Evolutionary conservation across 1,284 basidiomycete species (phyloP).

Genomic region (Moesziomyces sp.): DNA sequence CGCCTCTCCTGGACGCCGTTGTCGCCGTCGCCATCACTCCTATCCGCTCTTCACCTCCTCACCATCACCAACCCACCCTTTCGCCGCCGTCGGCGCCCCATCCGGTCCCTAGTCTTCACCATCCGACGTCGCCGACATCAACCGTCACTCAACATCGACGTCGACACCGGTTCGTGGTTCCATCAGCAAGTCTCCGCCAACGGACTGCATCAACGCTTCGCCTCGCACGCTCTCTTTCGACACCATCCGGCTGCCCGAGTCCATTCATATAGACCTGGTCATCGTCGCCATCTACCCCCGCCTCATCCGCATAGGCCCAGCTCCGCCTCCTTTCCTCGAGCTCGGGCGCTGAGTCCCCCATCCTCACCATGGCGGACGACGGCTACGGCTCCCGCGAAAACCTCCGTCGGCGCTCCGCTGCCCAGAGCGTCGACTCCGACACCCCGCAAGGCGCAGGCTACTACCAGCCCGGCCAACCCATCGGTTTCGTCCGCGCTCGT

Average conservation of each 20-base stretch:
- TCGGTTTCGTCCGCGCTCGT: constrained; percentile 60
- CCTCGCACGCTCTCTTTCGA: not conserved
- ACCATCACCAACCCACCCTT: not conserved
- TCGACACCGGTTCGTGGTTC: not conserved
- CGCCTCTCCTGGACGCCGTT: not conserved
- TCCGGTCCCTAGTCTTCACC: not conserved
- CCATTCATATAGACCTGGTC: not conserved
- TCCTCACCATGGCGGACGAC: constrained; percentile 44
- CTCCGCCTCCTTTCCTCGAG: not conserved
- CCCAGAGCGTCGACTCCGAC: constrained; percentile 36
- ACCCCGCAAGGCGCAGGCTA: constrained; percentile 34
- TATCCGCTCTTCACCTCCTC: not conserved
- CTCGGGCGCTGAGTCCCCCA: constrained; percentile 36
- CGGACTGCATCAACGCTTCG: too few species aligned
- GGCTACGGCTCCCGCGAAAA: constrained; percentile 51
- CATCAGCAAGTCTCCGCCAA: too few species aligned
- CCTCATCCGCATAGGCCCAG: too few species aligned
- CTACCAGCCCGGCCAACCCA: constrained; percentile 58
- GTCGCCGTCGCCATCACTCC: not conserved
- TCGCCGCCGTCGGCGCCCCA: not conserved
- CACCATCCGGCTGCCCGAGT: not conserved
- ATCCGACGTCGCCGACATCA: not conserved
- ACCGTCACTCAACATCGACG: not conserved
- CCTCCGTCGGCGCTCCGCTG: constrained; percentile 43
- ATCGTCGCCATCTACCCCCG: not conserved